Evolutionary conservation across 2,329 filamentous ascomycete species (phyloP).

Genomic region (Pseudocercospora fijiensis): DNA sequence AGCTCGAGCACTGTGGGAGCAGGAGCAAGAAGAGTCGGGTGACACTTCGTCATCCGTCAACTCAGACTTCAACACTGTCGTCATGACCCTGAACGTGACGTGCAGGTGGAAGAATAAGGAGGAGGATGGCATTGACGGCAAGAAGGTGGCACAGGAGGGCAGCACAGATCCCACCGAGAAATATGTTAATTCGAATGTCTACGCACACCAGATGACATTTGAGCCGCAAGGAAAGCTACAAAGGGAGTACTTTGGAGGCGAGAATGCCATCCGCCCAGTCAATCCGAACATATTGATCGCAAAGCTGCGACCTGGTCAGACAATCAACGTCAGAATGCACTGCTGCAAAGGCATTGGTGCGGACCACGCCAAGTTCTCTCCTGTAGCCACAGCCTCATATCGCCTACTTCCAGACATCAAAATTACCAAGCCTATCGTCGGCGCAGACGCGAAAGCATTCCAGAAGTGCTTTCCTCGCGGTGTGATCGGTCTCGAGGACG

Average conservation of each 20-base stretch:
- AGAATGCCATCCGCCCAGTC: slow-evolving; percentile 68
- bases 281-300: slow-evolving; percentile 93
- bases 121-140: slow-evolving; percentile 47
- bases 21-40: slow-evolving; percentile 45
- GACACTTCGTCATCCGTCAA: slow-evolving; percentile 47
- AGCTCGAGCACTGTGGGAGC: slow-evolving; percentile 41
- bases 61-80: slow-evolving; percentile 83
- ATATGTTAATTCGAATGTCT: slow-evolving; percentile 75
- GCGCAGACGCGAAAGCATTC: slow-evolving; percentile 85
- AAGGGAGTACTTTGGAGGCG: slow-evolving; percentile 60
- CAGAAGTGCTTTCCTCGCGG: slow-evolving; percentile 83
- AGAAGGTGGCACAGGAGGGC: slow-evolving; percentile 58
- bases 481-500: slow-evolving; percentile 77
- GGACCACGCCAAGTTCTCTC: slow-evolving; percentile 96
- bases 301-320: slow-evolving; percentile 88
- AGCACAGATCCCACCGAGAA: slow-evolving; percentile 80
- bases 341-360: slow-evolving; percentile 91
- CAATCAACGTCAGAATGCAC: slow-evolving; percentile 82
- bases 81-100: slow-evolving; percentile 71
- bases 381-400: slow-evolving; percentile 92
- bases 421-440: slow-evolving; percentile 80
- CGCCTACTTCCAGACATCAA: slow-evolving; percentile 83
- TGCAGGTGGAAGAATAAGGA: slow-evolving; percentile 69
- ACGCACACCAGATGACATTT: slow-evolving; percentile 64
- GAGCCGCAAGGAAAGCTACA: slow-evolving; percentile 70